Evolutionary conservation across 1,284 basidiomycete genomes (phyloP).

Genomic region (Fomitopsis pinicola): DNA sequence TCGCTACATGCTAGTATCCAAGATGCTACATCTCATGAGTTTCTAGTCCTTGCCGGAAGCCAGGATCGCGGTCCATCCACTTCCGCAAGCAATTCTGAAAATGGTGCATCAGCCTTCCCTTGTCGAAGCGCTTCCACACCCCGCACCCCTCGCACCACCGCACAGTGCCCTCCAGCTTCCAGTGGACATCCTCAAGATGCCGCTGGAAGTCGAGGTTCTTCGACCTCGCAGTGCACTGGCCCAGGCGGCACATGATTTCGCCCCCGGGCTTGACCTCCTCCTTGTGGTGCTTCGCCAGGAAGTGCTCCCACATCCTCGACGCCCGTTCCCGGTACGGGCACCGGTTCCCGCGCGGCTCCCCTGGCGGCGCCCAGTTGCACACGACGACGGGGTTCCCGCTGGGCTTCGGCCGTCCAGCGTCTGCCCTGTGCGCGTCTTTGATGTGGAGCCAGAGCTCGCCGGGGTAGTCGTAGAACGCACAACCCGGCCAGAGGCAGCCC

Average conservation of each 20-base stretch:
- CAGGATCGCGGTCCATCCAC: background rate
- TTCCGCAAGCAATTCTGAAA: background rate
- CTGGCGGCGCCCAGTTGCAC: background rate
- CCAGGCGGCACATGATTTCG: background rate
- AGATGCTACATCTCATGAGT: background rate
- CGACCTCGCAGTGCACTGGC: background rate
- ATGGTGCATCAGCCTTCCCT: background rate
- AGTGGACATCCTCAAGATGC: background rate
- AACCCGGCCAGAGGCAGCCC: background rate
- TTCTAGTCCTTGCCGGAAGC: background rate
- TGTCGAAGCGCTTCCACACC: conserved; percentile 1
- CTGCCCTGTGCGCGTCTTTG: background rate
- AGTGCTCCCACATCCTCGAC: conserved; percentile 1
- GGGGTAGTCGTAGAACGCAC: background rate
- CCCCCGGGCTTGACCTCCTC: background rate
- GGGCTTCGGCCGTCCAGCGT: background rate
- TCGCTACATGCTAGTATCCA: too few relatives aligned
- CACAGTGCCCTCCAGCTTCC: conserved; percentile 2
- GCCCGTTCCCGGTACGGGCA: background rate
- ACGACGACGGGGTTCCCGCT: background rate
- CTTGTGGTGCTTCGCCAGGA: background rate
- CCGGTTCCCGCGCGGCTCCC: background rate
- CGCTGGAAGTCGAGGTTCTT: background rate
- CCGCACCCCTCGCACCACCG: conserved; percentile 2
- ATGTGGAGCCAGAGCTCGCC: background rate